Base-by-base conservation (phyloP, 192 early-diverging fungal genomes). In the Spizellomyces punctatus region DNA sequence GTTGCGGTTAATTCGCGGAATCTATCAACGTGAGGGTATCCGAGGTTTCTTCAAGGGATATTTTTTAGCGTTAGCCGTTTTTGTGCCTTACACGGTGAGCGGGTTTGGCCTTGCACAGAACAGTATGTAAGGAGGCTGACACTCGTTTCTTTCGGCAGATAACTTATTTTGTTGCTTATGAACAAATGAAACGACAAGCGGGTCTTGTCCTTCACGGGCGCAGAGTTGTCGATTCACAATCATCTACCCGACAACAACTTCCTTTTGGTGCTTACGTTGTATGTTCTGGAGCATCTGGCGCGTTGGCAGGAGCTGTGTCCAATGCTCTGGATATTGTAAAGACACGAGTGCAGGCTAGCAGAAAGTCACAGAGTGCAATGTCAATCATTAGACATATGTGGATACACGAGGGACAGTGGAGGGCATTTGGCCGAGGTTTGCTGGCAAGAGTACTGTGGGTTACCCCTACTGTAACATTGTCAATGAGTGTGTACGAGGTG, bases 281-380 rank as follows among this genome's bases (percentile, higher is more conserved):
- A 4, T 90, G 85, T 68, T 87, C 93, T 6, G 85, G 77, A n/a
- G 54, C 83, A 4, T 78, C 92, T 4, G 83, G 85, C 36, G 76
- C 81, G 4, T 67, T 91, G 9, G 86, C 87, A 5, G 87, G 80
- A 17, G 81, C 80, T 4, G 54, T 93, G 0, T 88, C 88, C 4
- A 93, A 93, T 66, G 77, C 83, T 6, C 67, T 90, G 0, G 93
- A 94, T 73, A 83, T 94, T 9, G 84, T 94, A 54, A 94, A 94
- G 71, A 94, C 93, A n/a, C 83, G 91, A 7, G 85, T 87, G 81
- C 93, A 94, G 74, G 78, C 89, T 48, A 57, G 65, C 16, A 46
- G 52, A 6, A 44, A n/a, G 22, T 50, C 43, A 49, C n/a, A 62
- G 50, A 27, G 54, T 8, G 69, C 72, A 9, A 56, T 63, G 45